Percentiles rank a stretch among this genome's conserved stretches.
These are phyloP conservation scores for Rutidosis leptorrhynchoides DNA, from an alignment of 129 eudicot genomes.

Conservation along the genomic window DNA sequence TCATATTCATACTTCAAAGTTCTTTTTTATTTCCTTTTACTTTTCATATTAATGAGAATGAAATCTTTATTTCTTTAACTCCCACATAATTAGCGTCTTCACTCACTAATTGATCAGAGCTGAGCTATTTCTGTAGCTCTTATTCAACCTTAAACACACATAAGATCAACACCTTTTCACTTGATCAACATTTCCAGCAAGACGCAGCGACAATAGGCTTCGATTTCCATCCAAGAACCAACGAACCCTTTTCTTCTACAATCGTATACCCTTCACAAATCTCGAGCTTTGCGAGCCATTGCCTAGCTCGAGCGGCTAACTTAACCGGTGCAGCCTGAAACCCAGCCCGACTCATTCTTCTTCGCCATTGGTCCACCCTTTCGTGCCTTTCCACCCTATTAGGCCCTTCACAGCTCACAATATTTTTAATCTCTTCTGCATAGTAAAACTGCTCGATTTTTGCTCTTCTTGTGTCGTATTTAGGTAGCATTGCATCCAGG, in stretches of 20 bases:
- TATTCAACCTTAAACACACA: conserved; percentile 23
- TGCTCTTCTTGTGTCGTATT: conserved; percentile 45
- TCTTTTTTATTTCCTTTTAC: not conserved
- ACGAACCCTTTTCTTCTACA: conserved; percentile 49
- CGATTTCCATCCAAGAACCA: conserved; percentile 58
- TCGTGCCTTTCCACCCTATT: conserved; percentile 56
- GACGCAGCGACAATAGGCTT: conserved; percentile 57
- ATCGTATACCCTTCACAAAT: conserved; percentile 47
- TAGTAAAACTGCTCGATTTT: conserved; percentile 53
- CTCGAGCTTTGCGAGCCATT: conserved; percentile 38
- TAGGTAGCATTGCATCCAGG: conserved; percentile 53
- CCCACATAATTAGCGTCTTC: conserved; percentile 6
- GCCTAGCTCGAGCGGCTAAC: conserved; percentile 32
- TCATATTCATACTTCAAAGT: not conserved
- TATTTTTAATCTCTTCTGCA: conserved; percentile 59
- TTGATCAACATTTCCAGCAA: conserved; percentile 46
- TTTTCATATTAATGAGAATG: not conserved
- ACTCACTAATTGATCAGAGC: not conserved
- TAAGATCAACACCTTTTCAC: not conserved
- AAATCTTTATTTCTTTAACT: conserved; percentile 11
- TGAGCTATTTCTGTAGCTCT: conserved; percentile 11
- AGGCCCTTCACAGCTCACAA: conserved; percentile 49
- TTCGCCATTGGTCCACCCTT: conserved; percentile 55
- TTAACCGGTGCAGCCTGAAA: conserved; percentile 45
- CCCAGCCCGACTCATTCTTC: conserved; percentile 62